Percentiles rank a stretch among this genome's conserved stretches.
phyloP scores from a whole-genome alignment of 106 monocot species.

The Apostasia shenzhenica region DNA sequence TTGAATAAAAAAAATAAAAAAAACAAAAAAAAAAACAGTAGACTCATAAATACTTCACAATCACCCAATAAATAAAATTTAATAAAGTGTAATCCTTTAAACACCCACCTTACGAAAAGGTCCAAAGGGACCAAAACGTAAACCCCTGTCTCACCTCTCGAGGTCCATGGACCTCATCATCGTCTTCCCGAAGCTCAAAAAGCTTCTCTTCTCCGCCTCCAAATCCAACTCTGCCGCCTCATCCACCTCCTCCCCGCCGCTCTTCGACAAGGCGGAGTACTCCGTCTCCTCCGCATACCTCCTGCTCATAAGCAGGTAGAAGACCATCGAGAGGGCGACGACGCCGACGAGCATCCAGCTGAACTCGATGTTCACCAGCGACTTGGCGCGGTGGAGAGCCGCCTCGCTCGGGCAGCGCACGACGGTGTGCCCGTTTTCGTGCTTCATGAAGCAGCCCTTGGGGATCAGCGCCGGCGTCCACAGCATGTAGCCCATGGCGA shows the following conservation, averaged over 20 bases:
- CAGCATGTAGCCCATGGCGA: slow-evolving; percentile 59
- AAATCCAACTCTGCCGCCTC: background rate
- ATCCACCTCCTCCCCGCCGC: slow-evolving; percentile 11
- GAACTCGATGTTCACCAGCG: slow-evolving; percentile 52
- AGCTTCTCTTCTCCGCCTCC: slow-evolving; percentile 2
- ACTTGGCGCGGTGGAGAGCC: slow-evolving; percentile 39
- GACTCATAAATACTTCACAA: no score
- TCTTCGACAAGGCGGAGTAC: slow-evolving; percentile 22
- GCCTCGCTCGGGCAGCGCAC: slow-evolving; percentile 31
- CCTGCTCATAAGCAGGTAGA: slow-evolving; percentile 27
- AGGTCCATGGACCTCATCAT: slow-evolving; percentile 14
- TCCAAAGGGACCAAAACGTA: no score
- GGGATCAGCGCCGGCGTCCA: slow-evolving; percentile 39
- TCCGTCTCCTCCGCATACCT: slow-evolving; percentile 14
- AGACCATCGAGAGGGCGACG: slow-evolving; percentile 20
- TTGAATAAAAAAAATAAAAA: no score
- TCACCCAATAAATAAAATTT: no score
- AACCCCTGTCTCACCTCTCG: slow-evolving; percentile 15
- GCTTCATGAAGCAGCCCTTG: slow-evolving; percentile 43
- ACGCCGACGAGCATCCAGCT: slow-evolving; percentile 39
- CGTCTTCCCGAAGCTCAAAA: slow-evolving; percentile 18
- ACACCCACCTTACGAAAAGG: background rate
- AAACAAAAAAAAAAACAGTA: no score
- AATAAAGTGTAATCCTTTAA: no score
- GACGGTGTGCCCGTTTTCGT: slow-evolving; percentile 33